Evolutionary conservation across 1,139 yeast genomes (phyloP).

Genomic region (Zygosaccharomyces pseudobailii): DNA sequence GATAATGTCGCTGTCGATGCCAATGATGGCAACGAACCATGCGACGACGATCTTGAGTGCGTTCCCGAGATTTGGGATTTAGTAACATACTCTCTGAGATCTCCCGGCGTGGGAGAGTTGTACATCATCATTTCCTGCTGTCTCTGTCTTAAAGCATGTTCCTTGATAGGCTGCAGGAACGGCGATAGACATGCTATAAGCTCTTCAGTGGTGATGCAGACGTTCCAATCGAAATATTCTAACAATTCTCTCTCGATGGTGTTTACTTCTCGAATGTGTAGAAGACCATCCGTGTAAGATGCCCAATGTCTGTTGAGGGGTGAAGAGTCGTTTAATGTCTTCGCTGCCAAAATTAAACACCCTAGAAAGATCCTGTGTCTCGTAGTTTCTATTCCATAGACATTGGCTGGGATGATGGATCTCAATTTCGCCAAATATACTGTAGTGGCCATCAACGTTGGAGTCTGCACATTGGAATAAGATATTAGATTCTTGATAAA

Average conservation of each 20-base stretch:
- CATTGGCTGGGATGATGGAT: slow-evolving; percentile 76
- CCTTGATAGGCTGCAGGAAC: slow-evolving; percentile 69
- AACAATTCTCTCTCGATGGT: slow-evolving; percentile 87
- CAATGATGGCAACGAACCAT: slow-evolving; percentile 26
- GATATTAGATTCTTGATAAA: slow-evolving; percentile 72
- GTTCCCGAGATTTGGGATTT: slow-evolving; percentile 8
- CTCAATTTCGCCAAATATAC: slow-evolving; percentile 79
- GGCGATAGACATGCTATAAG: slow-evolving; percentile 64
- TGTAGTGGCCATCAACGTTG: slow-evolving; percentile 88
- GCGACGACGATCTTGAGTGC: slow-evolving; percentile 22
- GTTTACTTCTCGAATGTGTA: slow-evolving; percentile 74
- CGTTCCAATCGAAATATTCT: slow-evolving; percentile 78
- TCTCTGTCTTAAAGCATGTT: slow-evolving; percentile 27
- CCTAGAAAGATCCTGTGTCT: slow-evolving; percentile 90
- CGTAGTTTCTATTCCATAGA: slow-evolving; percentile 90
- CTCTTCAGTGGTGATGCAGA: slow-evolving; percentile 65
- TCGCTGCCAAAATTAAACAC: slow-evolving; percentile 82
- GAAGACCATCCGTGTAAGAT: slow-evolving; percentile 77
- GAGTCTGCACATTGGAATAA: slow-evolving; percentile 88
- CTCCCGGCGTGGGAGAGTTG: slow-evolving; percentile 17
- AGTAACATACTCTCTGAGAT: slow-evolving; percentile 9
- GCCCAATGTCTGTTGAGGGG: slow-evolving; percentile 98
- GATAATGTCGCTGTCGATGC: slow-evolving; percentile 27
- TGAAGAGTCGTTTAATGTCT: slow-evolving; percentile 84
- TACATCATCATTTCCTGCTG: slow-evolving; percentile 17